Conservation (phyloP, 1,139 yeast genomes). For the Hyphopichia khmerensis region DNA sequence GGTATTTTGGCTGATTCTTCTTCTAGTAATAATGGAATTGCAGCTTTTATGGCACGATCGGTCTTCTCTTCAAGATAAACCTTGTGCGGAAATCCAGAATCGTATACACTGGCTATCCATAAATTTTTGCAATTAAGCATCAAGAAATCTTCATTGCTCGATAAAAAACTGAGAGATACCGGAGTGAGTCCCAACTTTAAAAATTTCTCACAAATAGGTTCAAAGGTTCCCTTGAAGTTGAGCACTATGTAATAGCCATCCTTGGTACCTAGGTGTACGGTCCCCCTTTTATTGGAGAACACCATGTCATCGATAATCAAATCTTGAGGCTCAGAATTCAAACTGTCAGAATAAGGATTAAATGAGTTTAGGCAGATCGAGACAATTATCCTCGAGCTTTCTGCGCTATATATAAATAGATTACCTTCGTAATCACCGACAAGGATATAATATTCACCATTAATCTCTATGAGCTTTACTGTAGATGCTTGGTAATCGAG, state of each 20-base stretch:
- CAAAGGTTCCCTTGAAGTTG: constrained; percentile 9
- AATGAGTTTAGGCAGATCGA: not conserved
- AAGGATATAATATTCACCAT: constrained; percentile 6
- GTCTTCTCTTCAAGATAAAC: constrained; percentile 41
- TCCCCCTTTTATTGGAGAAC: not conserved
- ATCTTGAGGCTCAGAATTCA: not conserved
- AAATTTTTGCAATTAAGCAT: constrained; percentile 33
- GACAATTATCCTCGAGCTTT: not conserved
- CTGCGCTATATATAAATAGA: constrained; percentile 2
- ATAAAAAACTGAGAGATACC: constrained; percentile 10
- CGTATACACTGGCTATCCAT: constrained; percentile 42
- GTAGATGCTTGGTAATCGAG: constrained; percentile 19
- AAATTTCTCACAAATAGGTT: constrained; percentile 12
- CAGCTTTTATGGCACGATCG: constrained; percentile 20
- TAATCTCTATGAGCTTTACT: constrained; percentile 9
- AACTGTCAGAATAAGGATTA: not conserved
- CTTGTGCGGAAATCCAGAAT: constrained; percentile 34
- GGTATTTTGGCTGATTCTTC: constrained; percentile 8
- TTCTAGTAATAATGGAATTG: constrained; percentile 12
- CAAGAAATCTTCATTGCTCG: constrained; percentile 12
- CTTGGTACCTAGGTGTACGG: constrained; percentile 28
- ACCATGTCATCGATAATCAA: not conserved
- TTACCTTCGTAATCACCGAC: constrained; percentile 24
- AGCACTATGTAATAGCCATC: constrained; percentile 25
- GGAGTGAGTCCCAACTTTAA: constrained; percentile 27